phyloP scores from a whole-genome alignment of 1,284 basidiomycete genomes.

The Naganishia albida region DNA sequence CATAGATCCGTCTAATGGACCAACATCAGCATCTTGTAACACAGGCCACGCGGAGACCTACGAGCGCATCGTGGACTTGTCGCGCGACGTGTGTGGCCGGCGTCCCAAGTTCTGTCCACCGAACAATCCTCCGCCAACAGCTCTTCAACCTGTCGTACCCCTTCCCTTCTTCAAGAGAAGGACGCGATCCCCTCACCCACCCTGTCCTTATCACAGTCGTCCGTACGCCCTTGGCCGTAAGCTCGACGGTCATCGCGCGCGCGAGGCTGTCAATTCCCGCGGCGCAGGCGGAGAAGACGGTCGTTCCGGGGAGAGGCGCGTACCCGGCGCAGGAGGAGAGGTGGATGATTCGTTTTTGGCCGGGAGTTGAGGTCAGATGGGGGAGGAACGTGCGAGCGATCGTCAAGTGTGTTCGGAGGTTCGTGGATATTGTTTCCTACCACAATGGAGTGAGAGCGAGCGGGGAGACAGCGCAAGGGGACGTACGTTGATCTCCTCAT shows the following conservation, averaged over 20 bases:
- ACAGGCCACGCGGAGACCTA: not conserved
- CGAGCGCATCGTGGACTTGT: slow-evolving; percentile 11
- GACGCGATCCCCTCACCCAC: not conserved
- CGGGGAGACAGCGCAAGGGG: not conserved
- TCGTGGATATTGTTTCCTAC: not conserved
- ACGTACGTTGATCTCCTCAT: slow-evolving; percentile 7
- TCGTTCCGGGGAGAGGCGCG: not conserved
- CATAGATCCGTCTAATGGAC: slow-evolving; percentile 9
- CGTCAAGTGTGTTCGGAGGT: not conserved
- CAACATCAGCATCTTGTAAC: not conserved
- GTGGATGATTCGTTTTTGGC: slow-evolving; percentile 4
- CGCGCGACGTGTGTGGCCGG: not conserved
- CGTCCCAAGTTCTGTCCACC: not conserved
- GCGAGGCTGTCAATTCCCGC: slow-evolving; percentile 7
- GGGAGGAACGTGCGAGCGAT: slow-evolving; percentile 5
- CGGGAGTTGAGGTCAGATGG: not conserved
- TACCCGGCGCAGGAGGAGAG: slow-evolving; percentile 8
- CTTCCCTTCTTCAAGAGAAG: not conserved
- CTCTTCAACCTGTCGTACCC: not conserved
- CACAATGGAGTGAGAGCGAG: not conserved
- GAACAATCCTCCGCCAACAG: not conserved
- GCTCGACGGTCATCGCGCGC: not conserved
- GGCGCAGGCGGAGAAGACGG: slow-evolving; percentile 4
- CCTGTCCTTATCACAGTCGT: slow-evolving; percentile 1
- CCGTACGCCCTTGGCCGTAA: not conserved